Conservation (phyloP, 805 yeast genomes). For the Saccharomycopsis oosterbeekiorum region DNA sequence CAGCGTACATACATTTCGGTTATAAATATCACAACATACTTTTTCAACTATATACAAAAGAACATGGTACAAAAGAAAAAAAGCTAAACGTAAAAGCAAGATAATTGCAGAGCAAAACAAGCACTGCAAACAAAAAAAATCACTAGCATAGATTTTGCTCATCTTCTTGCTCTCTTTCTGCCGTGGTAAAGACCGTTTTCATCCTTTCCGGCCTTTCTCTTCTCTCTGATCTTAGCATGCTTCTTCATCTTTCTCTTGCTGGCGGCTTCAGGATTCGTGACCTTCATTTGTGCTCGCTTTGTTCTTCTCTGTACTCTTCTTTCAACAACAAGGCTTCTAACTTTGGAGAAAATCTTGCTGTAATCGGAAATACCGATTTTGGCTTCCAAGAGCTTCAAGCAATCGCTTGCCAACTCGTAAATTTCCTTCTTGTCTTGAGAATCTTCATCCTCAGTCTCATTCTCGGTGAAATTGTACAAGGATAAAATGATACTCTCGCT, state of each 20-base stretch:
- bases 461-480: constrained; percentile 38
- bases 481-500: constrained; percentile 36
- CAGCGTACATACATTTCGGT: too few species aligned
- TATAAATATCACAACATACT: too few species aligned
- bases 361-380: constrained; percentile 67
- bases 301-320: constrained; percentile 71
- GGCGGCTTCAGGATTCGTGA: constrained; percentile 72
- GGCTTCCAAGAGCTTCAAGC: constrained; percentile 54
- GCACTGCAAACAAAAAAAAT: too few species aligned
- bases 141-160: background rate
- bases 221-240: constrained; percentile 66
- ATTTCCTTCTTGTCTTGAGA: constrained; percentile 39
- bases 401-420: constrained; percentile 46
- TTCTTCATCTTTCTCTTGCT: constrained; percentile 69
- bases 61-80: too few species aligned
- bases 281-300: constrained; percentile 63
- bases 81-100: too few species aligned
- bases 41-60: too few species aligned
- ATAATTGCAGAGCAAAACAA: too few species aligned
- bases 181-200: constrained; percentile 66
- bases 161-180: constrained; percentile 38
- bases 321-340: constrained; percentile 46
- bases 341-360: constrained; percentile 48
- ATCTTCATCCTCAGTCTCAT: constrained; percentile 30
- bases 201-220: constrained; percentile 65